Conservation (phyloP, 75 land plant species). For the Chamaecyparis obtusa region DNA sequence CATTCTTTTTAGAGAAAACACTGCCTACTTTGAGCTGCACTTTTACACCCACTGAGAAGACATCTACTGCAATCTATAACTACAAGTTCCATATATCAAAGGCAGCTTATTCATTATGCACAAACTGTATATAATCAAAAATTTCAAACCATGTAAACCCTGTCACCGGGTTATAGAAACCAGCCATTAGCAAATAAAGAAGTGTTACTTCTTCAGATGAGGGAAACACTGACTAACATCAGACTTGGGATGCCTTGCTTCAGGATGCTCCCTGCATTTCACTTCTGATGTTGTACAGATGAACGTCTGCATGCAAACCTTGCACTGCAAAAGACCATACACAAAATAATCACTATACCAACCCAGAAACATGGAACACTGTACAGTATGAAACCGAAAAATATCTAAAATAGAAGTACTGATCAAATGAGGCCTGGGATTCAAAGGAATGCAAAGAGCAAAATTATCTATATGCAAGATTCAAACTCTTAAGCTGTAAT, state of each 20-base stretch:
- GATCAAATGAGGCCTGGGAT: background rate
- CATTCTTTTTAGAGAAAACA: background rate
- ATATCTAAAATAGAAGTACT: background rate
- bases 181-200: background rate
- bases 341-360: background rate
- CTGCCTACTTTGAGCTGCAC: background rate
- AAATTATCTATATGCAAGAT: background rate
- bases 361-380: background rate
- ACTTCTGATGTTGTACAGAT: conserved; percentile 96
- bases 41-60: background rate
- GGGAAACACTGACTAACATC: conserved; percentile 78
- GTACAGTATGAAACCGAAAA: background rate
- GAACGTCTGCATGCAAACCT: conserved; percentile 96
- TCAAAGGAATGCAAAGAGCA: background rate
- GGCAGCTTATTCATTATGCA: background rate
- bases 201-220: conserved; percentile 60
- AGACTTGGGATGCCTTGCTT: conserved; percentile 86
- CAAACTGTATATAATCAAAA: background rate
- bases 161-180: background rate
- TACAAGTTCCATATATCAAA: conserved; percentile 3
- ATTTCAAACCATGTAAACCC: background rate
- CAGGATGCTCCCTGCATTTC: conserved; percentile 91
- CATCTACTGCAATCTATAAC: background rate
- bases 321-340: conserved; percentile 64
- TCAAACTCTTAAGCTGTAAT: background rate